Conservation (phyloP, 2,329 filamentous ascomycete genomes). For the Cladosporium sp. region DNA sequence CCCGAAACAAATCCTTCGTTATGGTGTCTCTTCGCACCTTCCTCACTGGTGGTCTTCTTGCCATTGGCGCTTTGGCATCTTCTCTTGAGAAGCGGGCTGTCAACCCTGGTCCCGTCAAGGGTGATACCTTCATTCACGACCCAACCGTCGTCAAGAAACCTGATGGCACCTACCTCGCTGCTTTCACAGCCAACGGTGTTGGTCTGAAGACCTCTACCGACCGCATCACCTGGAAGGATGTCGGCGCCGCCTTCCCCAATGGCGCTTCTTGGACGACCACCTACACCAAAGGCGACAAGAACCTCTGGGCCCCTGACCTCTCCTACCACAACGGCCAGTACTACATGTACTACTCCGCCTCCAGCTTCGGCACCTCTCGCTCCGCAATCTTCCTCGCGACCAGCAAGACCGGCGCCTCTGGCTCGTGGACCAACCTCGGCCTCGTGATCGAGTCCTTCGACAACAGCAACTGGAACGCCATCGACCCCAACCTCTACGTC, state of each 20-base stretch:
- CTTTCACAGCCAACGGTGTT: slow-evolving; percentile 18
- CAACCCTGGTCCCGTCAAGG: slow-evolving; percentile 18
- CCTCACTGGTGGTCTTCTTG: slow-evolving; percentile 13
- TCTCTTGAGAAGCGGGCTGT: slow-evolving; percentile 14
- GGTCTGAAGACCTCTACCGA: slow-evolving; percentile 20
- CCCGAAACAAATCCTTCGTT: not conserved
- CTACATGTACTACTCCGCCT: slow-evolving; percentile 67
- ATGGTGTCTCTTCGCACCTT: slow-evolving; percentile 14
- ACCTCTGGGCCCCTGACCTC: slow-evolving; percentile 63
- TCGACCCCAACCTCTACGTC: slow-evolving; percentile 55
- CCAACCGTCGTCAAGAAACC: slow-evolving; percentile 20
- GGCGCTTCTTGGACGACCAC: slow-evolving; percentile 20
- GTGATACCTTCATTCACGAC: slow-evolving; percentile 20
- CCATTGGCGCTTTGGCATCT: slow-evolving; percentile 1
- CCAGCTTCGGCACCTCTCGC: slow-evolving; percentile 61
- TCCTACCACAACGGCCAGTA: slow-evolving; percentile 59
- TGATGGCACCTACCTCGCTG: slow-evolving; percentile 21
- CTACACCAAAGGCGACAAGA: slow-evolving; percentile 21
- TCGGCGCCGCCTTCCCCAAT: slow-evolving; percentile 19
- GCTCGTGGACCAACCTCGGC: slow-evolving; percentile 64
- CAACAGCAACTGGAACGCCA: slow-evolving; percentile 49
- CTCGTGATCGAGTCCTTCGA: slow-evolving; percentile 52
- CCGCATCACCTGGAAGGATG: slow-evolving; percentile 18
- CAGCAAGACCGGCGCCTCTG: slow-evolving; percentile 52
- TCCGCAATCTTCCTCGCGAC: slow-evolving; percentile 64